Base-by-base conservation (phyloP, 371 early-diverging fungal genomes). In the Rhizopus delemar region DNA sequence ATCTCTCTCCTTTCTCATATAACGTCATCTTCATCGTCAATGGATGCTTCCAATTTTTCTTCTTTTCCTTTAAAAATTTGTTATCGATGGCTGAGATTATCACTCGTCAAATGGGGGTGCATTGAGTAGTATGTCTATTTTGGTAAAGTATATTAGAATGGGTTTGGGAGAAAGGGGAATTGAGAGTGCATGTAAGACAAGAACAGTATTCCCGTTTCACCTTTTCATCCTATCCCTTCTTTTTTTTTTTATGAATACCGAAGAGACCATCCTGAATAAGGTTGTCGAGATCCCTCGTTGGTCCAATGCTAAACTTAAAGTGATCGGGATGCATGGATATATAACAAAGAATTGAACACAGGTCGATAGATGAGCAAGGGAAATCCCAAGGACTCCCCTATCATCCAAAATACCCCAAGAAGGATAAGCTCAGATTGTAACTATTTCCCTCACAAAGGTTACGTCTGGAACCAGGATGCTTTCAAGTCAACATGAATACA, bases 381-480 rank as follows among this genome's bases (percentile, higher is more conserved):
- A 66, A 85, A 86, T 56, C 60, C 78, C 51, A 82, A 93, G 75
- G 97, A 97, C 87, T 96, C 97, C 22, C 22, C 22, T 22, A 96
- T 97, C 72, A 87, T 86, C 74, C 97, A 97, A 78, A 97, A 97
- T 73, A 80, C 86, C 22, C 22, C 62, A 97, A 97, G 86, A 95
- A 97, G 75, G 94, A 91, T 65, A 91, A 92, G 75, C 87, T 93
- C 43, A 83, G 98, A 60, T 96, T 81, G 88, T 66, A 97, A 97
- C 86, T 84, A 90, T 68, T 96, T 94, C 87, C 97, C 97, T 13
- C 90, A 90, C 86, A 92, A 93, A 74, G 97, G 97, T 55, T 97
- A 96, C 78, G 88, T 92, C 66, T 96, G 95, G 95, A 97, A 97
- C 88, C 95, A 96, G 65, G 96, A 96, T 58, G 95, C 95, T 29